These are phyloP conservation scores for Aspergillus luchuensis DNA, from an alignment of 2,329 filamentous ascomycete species.

Conservation along the genomic window DNA sequence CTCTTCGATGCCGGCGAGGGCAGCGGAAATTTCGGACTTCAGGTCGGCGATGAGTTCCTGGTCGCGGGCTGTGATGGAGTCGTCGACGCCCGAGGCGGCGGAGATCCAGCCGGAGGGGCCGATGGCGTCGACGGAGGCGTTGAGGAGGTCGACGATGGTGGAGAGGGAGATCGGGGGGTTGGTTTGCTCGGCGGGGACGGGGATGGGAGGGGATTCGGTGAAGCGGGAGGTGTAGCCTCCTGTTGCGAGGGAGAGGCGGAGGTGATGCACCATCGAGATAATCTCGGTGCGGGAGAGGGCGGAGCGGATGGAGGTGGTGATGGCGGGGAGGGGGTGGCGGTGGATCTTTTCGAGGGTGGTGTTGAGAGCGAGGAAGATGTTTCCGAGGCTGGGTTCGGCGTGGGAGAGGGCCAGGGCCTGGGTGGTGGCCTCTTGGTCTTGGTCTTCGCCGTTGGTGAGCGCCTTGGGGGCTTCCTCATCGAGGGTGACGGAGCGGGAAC, in stretches of 20 bases:
- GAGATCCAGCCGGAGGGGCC: slow-evolving; percentile 52
- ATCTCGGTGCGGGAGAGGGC: slow-evolving; percentile 43
- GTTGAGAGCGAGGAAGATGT: slow-evolving; percentile 44
- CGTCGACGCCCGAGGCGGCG: slow-evolving; percentile 39
- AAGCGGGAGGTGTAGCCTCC: slow-evolving; percentile 47
- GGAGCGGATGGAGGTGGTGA: slow-evolving; percentile 41
- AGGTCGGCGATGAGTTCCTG: slow-evolving; percentile 50
- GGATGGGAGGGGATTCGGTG: slow-evolving; percentile 42
- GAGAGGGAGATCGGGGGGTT: slow-evolving; percentile 41
- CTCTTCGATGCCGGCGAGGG: slow-evolving; percentile 51
- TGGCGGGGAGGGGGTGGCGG: slow-evolving; percentile 32
- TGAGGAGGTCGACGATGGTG: slow-evolving; percentile 45
- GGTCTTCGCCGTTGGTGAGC: slow-evolving; percentile 32
- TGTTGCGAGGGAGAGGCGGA: slow-evolving; percentile 47
- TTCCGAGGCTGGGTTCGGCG: slow-evolving; percentile 27
- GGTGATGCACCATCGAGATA: slow-evolving; percentile 45
- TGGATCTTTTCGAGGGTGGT: slow-evolving; percentile 41
- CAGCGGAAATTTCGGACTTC: slow-evolving; percentile 51
- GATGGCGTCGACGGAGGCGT: slow-evolving; percentile 50
- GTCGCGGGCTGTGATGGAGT: slow-evolving; percentile 37
- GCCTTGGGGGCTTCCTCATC: slow-evolving; percentile 36
- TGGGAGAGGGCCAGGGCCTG: slow-evolving; percentile 20
- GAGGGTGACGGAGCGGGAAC: slow-evolving; percentile 34
- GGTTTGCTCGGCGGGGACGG: slow-evolving; percentile 38
- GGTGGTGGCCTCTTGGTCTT: slow-evolving; percentile 17